phyloP scores from a whole-genome alignment of 768 basidiomycete species.

The Trametes punicea region DNA sequence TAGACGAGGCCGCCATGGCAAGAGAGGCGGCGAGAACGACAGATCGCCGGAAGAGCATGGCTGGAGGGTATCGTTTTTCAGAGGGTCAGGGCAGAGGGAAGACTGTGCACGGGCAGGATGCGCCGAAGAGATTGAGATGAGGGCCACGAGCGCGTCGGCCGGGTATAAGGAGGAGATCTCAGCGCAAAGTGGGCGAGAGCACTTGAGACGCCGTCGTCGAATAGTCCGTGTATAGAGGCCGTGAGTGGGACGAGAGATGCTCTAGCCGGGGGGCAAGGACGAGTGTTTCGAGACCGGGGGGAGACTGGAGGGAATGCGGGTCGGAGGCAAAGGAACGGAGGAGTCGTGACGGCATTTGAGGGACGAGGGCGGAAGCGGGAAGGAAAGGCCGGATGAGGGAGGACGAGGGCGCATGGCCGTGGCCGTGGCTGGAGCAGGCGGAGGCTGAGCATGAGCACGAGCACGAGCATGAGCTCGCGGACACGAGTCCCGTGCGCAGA shows the following conservation, averaged over 20 bases:
- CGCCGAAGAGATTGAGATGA: neutral
- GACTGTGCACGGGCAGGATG: neutral
- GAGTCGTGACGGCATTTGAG: neutral
- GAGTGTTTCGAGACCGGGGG: too few relatives aligned
- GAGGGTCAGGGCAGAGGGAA: neutral
- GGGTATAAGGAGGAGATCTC: too few relatives aligned
- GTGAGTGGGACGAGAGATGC: too few relatives aligned
- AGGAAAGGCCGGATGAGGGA: neutral
- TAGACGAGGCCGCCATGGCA: conserved; percentile 1
- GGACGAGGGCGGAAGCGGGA: neutral
- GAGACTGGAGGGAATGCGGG: neutral
- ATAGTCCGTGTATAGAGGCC: neutral
- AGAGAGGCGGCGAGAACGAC: conserved; percentile 3
- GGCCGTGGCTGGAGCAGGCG: neutral
- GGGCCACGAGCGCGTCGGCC: conserved; percentile 1
- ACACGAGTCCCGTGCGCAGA: too few relatives aligned
- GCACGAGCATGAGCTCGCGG: too few relatives aligned
- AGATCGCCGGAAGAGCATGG: conserved; percentile 8
- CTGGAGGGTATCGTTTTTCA: neutral
- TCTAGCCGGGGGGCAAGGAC: too few relatives aligned
- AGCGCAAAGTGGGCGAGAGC: too few relatives aligned
- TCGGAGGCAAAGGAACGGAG: neutral
- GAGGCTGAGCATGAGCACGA: too few relatives aligned
- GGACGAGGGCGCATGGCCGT: neutral
- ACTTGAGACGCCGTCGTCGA: conserved; percentile 1